These are phyloP conservation scores for Cyamopsis tetragonoloba DNA, from an alignment of 306 rosid species.

Conservation along the genomic window DNA sequence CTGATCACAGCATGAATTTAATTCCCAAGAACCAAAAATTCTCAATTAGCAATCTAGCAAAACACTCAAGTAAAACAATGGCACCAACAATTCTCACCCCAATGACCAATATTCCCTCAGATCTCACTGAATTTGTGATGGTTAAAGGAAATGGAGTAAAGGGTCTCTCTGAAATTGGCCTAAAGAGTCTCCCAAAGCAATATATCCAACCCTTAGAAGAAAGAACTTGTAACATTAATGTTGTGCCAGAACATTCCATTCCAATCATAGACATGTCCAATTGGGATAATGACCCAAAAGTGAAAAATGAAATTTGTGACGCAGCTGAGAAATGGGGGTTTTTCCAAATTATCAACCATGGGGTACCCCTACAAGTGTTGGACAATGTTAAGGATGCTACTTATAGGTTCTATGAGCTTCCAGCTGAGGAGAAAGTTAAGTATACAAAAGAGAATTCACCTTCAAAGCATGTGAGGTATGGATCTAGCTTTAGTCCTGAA, in stretches of 20 bases:
- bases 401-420: constrained; percentile 39
- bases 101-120: background rate
- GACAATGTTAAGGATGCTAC: constrained; percentile 47
- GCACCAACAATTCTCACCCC: background rate
- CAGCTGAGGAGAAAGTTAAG: constrained; percentile 47
- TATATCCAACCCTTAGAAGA: constrained; percentile 57
- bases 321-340: constrained; percentile 69
- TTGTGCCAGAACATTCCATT: constrained; percentile 25
- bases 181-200: constrained; percentile 42
- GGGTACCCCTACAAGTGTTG: constrained; percentile 44
- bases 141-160: constrained; percentile 51
- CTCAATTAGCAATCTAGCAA: background rate
- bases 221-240: constrained; percentile 11
- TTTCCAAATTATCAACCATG: constrained; percentile 59
- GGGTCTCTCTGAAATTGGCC: constrained; percentile 52
- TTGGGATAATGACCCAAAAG: constrained; percentile 35
- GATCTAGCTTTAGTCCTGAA: constrained; percentile 47
- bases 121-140: constrained; percentile 40
- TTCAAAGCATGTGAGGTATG: constrained; percentile 40
- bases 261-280: constrained; percentile 56
- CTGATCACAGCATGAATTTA: background rate
- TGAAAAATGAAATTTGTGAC: constrained; percentile 35
- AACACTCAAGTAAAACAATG: background rate
- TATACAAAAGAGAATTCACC: constrained; percentile 33
- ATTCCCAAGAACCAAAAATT: background rate